Evolutionary conservation across 2,329 filamentous ascomycete genomes (phyloP), one percentile per base, ranked within the genome.

Genomic region (Scleromitrula shiraiana): DNA sequence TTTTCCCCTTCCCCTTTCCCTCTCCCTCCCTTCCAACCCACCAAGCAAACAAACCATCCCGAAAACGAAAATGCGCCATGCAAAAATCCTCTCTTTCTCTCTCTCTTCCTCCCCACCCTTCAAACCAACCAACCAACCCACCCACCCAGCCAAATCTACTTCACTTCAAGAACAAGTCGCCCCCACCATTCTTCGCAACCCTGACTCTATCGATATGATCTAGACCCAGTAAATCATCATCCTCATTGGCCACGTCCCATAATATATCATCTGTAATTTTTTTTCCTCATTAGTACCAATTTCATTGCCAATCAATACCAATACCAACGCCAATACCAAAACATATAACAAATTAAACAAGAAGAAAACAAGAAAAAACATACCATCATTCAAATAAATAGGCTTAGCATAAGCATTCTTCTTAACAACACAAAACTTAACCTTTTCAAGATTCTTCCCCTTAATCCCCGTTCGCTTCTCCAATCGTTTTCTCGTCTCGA

Each of bases 381-480:
- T 71, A 95, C 91, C 89, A 69, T 97, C 93, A 57, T 84, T 81
- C 39, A 98, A 72, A 69, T 94, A 94, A 51, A 80, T 77, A 22
- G 89, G 85, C 62, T 85, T 88, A 32, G 85, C 81, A 67, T 87
- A 94, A 43, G 80, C 75, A 58, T 69, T 58, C 64, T 85, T 75
- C 65, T 82, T 74, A 43, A 96, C 77, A 26, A 95, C 68, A 6
- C 89, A 86, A 71, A 98, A 96, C 68, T 94, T 96, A 67, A 98
- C 93, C 74, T 97, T 97, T 67, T 98, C 91, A 58, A 98, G 90
- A 56, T 88, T 88, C 74, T 98, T 98, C 66, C 93, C 94, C 68
- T 96, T 96, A 69, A 98, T 83, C 22, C 90, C 90, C 0, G 88
- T 95, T 50, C 91, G 78, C 67, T 90, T 91, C 58, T 93, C 90